phyloP scores from a whole-genome alignment of 2,329 filamentous ascomycete species.

The Graphiopsis chlorocephala region DNA sequence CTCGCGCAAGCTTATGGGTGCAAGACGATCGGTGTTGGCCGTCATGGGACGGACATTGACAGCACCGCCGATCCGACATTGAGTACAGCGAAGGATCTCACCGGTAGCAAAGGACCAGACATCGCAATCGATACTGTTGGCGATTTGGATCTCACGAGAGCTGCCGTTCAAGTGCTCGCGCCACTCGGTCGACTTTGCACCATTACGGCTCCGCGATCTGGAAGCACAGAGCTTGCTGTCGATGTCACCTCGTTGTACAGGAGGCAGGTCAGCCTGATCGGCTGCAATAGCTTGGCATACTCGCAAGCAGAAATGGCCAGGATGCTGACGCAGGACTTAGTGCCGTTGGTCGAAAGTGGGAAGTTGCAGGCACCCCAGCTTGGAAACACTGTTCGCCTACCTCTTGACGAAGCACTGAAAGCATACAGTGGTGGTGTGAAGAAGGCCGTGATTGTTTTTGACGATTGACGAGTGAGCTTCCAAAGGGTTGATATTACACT shows the following conservation, averaged over 20 bases:
- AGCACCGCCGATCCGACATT: constrained; percentile 15
- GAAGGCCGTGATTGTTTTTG: constrained; percentile 16
- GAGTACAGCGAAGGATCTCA: constrained; percentile 17
- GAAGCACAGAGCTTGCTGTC: constrained; percentile 6
- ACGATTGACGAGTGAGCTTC: constrained; percentile 4
- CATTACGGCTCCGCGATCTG: constrained; percentile 27
- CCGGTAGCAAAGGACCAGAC: constrained; percentile 21
- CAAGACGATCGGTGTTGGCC: constrained; percentile 27
- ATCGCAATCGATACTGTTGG: constrained; percentile 33
- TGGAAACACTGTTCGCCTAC: constrained; percentile 8
- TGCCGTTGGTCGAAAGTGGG: constrained; percentile 12
- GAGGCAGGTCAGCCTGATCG: constrained; percentile 13
- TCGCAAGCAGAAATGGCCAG: constrained; percentile 11
- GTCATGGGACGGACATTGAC: constrained; percentile 25
- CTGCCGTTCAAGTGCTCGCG: constrained; percentile 26
- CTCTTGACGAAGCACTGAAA: constrained; percentile 2
- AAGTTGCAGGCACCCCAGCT: constrained; percentile 4
- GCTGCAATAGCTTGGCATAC: constrained; percentile 15
- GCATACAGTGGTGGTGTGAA: constrained; percentile 16
- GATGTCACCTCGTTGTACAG: constrained; percentile 13
- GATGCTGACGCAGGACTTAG: constrained; percentile 14
- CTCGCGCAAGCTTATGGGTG: constrained; percentile 29
- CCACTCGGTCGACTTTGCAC: constrained; percentile 27
- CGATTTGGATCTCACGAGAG: constrained; percentile 27
- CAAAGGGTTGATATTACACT: neutral